Conservation (phyloP, 2,329 filamentous ascomycete genomes). For the Penicillium hordei region DNA sequence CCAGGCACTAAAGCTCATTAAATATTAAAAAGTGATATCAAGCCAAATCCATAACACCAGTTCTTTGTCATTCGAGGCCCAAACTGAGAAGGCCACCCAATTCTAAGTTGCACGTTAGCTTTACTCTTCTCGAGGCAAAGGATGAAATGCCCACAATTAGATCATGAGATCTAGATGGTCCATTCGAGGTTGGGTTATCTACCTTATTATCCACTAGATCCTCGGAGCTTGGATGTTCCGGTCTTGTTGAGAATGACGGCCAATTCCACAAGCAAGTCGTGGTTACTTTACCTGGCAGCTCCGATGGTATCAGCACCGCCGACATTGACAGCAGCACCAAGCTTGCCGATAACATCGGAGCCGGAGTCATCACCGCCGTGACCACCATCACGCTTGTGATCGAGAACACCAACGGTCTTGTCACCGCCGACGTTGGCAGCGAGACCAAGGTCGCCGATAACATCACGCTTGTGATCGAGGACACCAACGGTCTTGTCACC, state of each 20-base stretch:
- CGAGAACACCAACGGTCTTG: not conserved
- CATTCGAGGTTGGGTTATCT: not conserved
- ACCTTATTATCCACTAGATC: not conserved
- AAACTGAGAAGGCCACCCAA: not conserved
- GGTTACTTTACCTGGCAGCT: not conserved
- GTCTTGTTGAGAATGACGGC: too few relatives aligned
- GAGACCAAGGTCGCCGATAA: not conserved
- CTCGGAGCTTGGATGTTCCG: too few relatives aligned
- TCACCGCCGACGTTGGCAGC: not conserved
- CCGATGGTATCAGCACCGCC: not conserved
- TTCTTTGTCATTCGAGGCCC: not conserved
- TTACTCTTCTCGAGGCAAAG: not conserved
- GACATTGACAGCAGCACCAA: not conserved
- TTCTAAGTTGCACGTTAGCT: not conserved
- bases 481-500: not conserved
- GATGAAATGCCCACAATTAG: not conserved
- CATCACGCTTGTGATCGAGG: not conserved
- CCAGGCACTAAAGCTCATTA: not conserved
- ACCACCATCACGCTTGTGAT: slow-evolving; percentile 1
- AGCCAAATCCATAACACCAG: not conserved
- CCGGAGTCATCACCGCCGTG: not conserved
- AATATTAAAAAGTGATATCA: not conserved
- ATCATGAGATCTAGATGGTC: not conserved
- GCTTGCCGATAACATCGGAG: not conserved
- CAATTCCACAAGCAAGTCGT: not conserved